Conservation (phyloP, 1,284 basidiomycete species). For the Sphagnurus paluster region DNA sequence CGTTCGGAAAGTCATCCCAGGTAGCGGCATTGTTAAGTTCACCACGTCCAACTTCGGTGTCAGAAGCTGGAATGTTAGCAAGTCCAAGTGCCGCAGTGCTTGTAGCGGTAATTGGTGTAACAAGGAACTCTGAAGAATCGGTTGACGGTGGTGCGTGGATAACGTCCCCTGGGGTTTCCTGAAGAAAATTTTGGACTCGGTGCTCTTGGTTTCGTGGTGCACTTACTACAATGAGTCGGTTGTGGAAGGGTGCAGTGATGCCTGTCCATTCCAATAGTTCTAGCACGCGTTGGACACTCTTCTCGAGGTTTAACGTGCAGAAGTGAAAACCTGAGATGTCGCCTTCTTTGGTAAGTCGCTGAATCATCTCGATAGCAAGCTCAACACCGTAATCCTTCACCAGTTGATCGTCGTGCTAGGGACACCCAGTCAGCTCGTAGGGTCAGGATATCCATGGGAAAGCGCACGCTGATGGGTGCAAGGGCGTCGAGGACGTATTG, state of each 20-base stretch:
- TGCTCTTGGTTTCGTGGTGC: too few relatives aligned
- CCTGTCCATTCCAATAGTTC: constrained; percentile 75
- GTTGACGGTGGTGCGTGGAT: constrained; percentile 27
- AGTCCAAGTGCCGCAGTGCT: constrained; percentile 54
- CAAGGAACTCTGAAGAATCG: constrained; percentile 42
- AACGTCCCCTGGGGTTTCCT: constrained; percentile 41
- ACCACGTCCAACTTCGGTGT: constrained; percentile 62
- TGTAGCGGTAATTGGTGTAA: constrained; percentile 63
- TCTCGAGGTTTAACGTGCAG: constrained; percentile 97
- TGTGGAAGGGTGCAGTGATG: constrained; percentile 41
- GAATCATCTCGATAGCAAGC: constrained; percentile 79
- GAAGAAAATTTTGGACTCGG: constrained; percentile 7
- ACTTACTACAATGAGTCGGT: constrained; percentile 71
- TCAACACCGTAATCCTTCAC: constrained; percentile 89
- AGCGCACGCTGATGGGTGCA: constrained; percentile 74
- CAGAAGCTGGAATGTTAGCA: constrained; percentile 38
- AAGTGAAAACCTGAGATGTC: constrained; percentile 87
- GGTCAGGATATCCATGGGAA: background rate
- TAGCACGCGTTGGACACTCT: constrained; percentile 89
- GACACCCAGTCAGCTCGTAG: constrained; percentile 8
- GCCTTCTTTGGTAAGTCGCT: constrained; percentile 52
- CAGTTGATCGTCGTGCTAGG: constrained; percentile 84
- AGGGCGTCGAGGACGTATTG: constrained; percentile 67
- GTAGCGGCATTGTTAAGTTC: constrained; percentile 74
- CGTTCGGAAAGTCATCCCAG: constrained; percentile 99